These are phyloP conservation scores for Dipteronia dyeriana DNA, from an alignment of 345 rosid genomes.

Conservation along the genomic window DNA sequence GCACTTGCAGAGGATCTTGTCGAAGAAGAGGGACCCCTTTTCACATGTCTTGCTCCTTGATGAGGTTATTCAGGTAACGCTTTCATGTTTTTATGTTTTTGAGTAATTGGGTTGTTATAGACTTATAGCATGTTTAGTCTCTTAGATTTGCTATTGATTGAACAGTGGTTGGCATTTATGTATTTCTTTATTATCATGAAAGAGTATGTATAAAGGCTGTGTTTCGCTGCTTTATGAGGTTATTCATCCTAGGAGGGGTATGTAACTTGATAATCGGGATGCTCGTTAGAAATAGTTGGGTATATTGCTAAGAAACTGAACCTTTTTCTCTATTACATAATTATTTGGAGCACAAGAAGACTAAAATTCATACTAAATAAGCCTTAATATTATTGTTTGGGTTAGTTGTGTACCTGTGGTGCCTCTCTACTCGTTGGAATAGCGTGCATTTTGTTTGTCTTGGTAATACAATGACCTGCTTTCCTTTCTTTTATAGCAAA, in stretches of 20 bases:
- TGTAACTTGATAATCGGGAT: too few species aligned
- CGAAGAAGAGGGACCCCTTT: conserved; percentile 97
- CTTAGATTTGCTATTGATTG: background rate
- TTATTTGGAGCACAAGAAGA: background rate
- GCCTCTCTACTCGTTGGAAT: too few species aligned
- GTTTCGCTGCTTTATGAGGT: background rate
- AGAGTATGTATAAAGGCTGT: too few species aligned
- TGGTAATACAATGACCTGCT: too few species aligned
- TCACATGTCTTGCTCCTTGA: conserved; percentile 91
- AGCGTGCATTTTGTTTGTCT: too few species aligned
- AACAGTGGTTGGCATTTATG: background rate
- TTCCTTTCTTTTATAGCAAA: background rate
- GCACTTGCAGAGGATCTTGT: conserved; percentile 96
- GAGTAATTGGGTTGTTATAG: background rate
- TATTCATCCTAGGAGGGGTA: too few species aligned
- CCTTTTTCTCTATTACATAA: background rate
- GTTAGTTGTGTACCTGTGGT: too few species aligned
- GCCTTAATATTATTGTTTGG: too few species aligned
- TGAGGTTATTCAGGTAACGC: conserved; percentile 81
- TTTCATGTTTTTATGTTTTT: background rate
- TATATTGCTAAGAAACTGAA: background rate
- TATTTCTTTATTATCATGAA: too few species aligned
- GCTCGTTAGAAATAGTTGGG: background rate
- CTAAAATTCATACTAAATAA: too few species aligned
- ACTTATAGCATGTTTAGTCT: background rate